Conservation (phyloP, 805 yeast genomes). For the Soucietia sequanensis region DNA sequence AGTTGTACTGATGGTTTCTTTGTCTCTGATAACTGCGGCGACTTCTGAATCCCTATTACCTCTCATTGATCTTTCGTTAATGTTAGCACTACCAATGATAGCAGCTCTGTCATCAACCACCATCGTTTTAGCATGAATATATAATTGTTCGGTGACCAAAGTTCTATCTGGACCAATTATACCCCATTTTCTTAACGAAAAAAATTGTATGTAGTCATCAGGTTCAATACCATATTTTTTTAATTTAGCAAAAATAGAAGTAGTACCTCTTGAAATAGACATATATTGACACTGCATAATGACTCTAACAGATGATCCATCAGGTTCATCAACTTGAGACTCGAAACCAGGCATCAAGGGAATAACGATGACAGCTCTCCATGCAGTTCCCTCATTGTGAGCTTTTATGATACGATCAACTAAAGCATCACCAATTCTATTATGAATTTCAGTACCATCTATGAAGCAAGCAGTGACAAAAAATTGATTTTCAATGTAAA, state of each 20-base stretch:
- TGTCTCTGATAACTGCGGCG: conserved; percentile 85
- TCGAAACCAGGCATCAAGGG: conserved; percentile 98
- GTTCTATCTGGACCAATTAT: conserved; percentile 73
- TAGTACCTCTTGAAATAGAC: conserved; percentile 86
- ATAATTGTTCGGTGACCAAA: conserved; percentile 85
- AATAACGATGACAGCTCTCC: conserved; percentile 90
- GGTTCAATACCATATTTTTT: conserved; percentile 81
- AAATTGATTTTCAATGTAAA: conserved; percentile 94
- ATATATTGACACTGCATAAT: conserved; percentile 96
- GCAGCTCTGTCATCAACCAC: conserved; percentile 92
- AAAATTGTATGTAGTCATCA: conserved; percentile 87
- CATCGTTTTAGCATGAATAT: conserved; percentile 90
- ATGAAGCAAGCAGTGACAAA: conserved; percentile 86
- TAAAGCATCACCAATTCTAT: conserved; percentile 91
- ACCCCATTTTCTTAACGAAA: conserved; percentile 94
- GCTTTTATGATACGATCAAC: conserved; percentile 96
- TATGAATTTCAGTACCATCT: conserved; percentile 80
- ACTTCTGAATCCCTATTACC: conserved; percentile 94
- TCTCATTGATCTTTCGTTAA: conserved; percentile 94
- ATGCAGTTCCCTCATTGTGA: conserved; percentile 64
- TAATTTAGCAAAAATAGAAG: conserved; percentile 83
- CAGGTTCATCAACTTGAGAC: conserved; percentile 87
- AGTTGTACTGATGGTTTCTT: conserved; percentile 60
- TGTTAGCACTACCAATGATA: conserved; percentile 95
- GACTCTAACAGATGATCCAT: conserved; percentile 91